Evolutionary conservation across 2,329 filamentous ascomycete genomes (phyloP), one percentile per base, ranked within the genome.

Genomic region (Helicocarpus griseus): DNA sequence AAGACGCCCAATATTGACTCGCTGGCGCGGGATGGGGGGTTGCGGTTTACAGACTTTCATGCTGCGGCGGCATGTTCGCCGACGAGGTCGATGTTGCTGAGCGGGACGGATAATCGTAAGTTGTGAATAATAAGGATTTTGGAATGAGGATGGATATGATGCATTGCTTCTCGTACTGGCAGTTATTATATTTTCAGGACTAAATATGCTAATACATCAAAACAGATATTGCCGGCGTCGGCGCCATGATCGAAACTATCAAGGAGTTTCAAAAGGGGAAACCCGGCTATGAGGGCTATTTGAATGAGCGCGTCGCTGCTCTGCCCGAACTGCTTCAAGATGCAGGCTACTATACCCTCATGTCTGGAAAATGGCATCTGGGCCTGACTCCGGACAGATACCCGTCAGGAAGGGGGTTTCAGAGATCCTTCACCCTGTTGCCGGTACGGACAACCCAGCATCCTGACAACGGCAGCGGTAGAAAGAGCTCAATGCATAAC

Each of bases 61-160:
- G 77, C 80, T 1, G 81, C 82, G 0, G 77, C 80, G 2, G 81
- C 81, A 48, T 85, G 80, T 65, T 83, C 80, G 47, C 82, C 82
- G 1, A 81, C 79, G 2, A 71, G 81, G 35, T 78, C 80, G 17
- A 85, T 85, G 81, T 75, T 85, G 57, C 78, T 84, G 73, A 82
- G 79, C 0, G 80, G 80, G 3, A 83, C 80, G 0, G 80, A 82
- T 58, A 75, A 82, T 58, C 79, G 79, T 60, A 78, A 79, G 51
- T n/a, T n/a, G n/a, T n/a, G n/a, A n/a, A n/a, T n/a, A n/a, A n/a
- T n/a, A n/a, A n/a, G n/a, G n/a, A n/a, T n/a, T n/a, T n/a, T n/a
- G n/a, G n/a, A n/a, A n/a, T n/a, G n/a, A n/a, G n/a, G n/a, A n/a
- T n/a, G n/a, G n/a, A n/a, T n/a, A n/a, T n/a, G n/a, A n/a, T n/a